A percentile compares a stretch with the other conserved stretches of the same genome.
Evolutionary conservation across 192 early-diverging fungal genomes (phyloP).

Genomic region (Backusella tarrabulga): DNA sequence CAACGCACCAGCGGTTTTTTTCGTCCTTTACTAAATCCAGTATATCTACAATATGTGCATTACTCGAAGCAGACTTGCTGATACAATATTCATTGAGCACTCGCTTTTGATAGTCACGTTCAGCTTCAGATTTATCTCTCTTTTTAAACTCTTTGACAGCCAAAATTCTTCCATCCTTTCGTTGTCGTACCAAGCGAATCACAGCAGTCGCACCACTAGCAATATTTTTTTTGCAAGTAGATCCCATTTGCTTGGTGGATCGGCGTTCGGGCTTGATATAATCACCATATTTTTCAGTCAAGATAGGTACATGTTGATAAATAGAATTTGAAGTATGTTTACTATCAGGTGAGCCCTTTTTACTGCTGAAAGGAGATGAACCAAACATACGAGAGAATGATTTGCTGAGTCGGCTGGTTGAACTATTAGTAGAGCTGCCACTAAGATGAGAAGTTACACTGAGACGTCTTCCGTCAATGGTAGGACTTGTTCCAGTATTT

Average conservation of each 20-base stretch:
- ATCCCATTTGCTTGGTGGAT: conserved; percentile 9
- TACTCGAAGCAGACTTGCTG: conserved; percentile 83
- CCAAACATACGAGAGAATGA: background rate
- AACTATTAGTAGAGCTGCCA: background rate
- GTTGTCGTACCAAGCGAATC: conserved; percentile 77
- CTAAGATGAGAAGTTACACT: background rate
- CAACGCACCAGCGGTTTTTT: conserved; percentile 78
- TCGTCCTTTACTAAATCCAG: conserved; percentile 96
- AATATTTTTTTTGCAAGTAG: conserved; percentile 45
- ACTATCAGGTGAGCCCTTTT: background rate
- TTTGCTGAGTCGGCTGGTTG: conserved; percentile 2
- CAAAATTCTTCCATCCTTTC: conserved; percentile 70
- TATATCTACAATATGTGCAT: conserved; percentile 90
- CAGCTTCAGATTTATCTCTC: conserved; percentile 80
- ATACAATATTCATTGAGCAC: conserved; percentile 97
- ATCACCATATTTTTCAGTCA: conserved; percentile 21
- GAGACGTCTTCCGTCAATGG: background rate
- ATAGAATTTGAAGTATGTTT: background rate
- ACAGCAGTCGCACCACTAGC: conserved; percentile 93
- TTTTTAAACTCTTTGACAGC: conserved; percentile 95
- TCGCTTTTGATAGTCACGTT: conserved; percentile 96
- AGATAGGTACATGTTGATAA: background rate
- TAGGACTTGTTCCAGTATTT: background rate
- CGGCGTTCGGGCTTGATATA: conserved; percentile 19
- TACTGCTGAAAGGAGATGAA: background rate